Evolutionary conservation across 495 filamentous ascomycete species (phyloP), one percentile per base, ranked within the genome.

Genomic region (Penicillium odoratum): DNA sequence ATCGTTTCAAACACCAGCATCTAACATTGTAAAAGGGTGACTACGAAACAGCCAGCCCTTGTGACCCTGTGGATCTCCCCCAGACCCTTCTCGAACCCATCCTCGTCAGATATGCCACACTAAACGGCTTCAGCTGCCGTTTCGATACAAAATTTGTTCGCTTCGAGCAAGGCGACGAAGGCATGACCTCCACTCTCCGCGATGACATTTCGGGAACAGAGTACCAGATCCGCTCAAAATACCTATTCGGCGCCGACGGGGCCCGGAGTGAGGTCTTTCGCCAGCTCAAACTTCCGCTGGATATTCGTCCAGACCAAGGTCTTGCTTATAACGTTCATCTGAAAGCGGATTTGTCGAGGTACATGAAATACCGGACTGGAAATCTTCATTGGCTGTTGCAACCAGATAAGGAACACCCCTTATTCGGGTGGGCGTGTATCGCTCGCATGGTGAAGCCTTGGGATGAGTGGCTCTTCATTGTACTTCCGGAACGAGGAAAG

Each of bases 191-290:
- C 38, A 74, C 57, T 10, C 52, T 81, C 36, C 61, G 64, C 16
- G 82, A 83, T 50, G 59, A 58, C 0, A 18, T 84, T 25, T 72
- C 79, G 0, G 62, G 73, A 4, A 25, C 48, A 0, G 62, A 62
- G 33, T 85, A 79, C 60, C 47, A 69, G 10, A 71, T 85, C 30
- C 67, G 73, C 18, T 78, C 79, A 5, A 77, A 74, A 29, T 87
- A 81, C 56, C 66, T 87, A 2, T 84, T 85, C 55, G 84, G 83
- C 9, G 78, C 78, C 15, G 84, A 87, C 54, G 84, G 83, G 4
- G 83, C 78, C 0, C 66, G 79, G 13, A 82, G 79, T 57, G 69
- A 73, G 33, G 71, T 87, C n/a, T 65, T 83, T 7, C 67, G 73
- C 16, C 75, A 81, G 61, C 63, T 82, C 0, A 60, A 70, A 9